A percentile compares a stretch with the other conserved stretches of the same genome.
Conservation (phyloP, 2,329 filamentous ascomycete genomes). For the Clathrospora elynae region DNA sequence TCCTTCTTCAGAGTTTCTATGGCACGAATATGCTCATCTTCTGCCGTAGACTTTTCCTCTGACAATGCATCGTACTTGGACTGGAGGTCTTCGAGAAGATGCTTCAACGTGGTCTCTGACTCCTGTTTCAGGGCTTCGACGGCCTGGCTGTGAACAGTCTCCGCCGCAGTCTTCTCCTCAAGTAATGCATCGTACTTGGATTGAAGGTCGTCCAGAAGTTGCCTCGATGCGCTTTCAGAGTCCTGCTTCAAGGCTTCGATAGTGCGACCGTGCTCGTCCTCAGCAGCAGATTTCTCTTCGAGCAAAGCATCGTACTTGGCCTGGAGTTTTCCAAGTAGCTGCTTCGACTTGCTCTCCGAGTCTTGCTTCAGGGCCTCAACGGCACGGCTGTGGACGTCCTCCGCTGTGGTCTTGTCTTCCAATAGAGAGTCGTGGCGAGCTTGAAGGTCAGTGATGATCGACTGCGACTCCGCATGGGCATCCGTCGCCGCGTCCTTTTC, state of each 20-base stretch:
- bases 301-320: constrained; percentile 36
- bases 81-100: constrained; percentile 16
- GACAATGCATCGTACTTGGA: constrained; percentile 19
- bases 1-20: constrained; percentile 8
- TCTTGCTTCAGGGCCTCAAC: constrained; percentile 40
- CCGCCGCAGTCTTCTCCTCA: constrained; percentile 33
- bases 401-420: constrained; percentile 37
- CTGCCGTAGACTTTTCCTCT: constrained; percentile 4
- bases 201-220: constrained; percentile 13
- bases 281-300: constrained; percentile 34
- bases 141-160: constrained; percentile 32
- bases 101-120: constrained; percentile 24
- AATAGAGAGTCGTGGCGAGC: constrained; percentile 35
- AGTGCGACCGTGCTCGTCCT: constrained; percentile 31
- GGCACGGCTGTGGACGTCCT: constrained; percentile 37
- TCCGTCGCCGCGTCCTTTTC: constrained; percentile 29
- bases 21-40: constrained; percentile 2
- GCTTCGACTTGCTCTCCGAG: constrained; percentile 34
- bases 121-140: constrained; percentile 35
- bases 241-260: constrained; percentile 37
- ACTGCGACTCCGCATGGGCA: constrained; percentile 31
- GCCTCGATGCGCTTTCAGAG: constrained; percentile 27
- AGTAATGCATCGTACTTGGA: constrained; percentile 27
- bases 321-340: constrained; percentile 36
- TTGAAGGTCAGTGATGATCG: constrained; percentile 38